Conservation (phyloP, 2,329 filamentous ascomycete species). For the Calonectria leucothoes region DNA sequence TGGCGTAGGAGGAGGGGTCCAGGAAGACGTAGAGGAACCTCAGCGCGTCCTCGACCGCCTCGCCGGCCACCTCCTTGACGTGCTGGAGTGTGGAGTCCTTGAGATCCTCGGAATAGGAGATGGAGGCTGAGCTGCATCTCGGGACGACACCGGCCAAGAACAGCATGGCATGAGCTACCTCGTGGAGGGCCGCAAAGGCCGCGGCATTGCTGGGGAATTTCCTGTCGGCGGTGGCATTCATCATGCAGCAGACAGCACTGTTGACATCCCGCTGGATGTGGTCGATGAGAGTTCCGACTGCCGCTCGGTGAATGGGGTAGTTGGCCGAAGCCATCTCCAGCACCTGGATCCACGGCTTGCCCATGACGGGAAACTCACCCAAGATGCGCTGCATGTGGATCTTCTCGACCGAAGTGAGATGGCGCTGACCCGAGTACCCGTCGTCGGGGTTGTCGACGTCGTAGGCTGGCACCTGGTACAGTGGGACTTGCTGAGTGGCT, state of each 20-base stretch:
- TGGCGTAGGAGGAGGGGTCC: background rate
- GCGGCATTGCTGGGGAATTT: no score
- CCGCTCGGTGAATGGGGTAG: background rate
- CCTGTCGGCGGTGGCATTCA: background rate
- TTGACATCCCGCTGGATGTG: background rate
- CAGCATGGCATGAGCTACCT: no score
- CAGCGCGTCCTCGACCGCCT: background rate
- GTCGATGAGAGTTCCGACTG: background rate
- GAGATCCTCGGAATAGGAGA: background rate
- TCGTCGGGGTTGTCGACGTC: no score
- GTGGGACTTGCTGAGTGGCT: no score
- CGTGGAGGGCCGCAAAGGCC: no score
- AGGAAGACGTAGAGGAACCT: background rate
- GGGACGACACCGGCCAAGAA: background rate
- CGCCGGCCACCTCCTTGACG: background rate
- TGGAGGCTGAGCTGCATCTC: no score
- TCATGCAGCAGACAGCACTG: background rate
- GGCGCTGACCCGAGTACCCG: no score
- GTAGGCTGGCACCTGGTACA: no score
- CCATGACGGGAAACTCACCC: background rate
- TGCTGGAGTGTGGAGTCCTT: background rate
- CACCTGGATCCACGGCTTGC: background rate
- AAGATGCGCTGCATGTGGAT: background rate
- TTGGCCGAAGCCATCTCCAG: background rate
- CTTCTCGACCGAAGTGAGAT: background rate